phyloP scores from a whole-genome alignment of 2,329 filamentous ascomycete genomes.

The Chaetomiaceae sp. region DNA sequence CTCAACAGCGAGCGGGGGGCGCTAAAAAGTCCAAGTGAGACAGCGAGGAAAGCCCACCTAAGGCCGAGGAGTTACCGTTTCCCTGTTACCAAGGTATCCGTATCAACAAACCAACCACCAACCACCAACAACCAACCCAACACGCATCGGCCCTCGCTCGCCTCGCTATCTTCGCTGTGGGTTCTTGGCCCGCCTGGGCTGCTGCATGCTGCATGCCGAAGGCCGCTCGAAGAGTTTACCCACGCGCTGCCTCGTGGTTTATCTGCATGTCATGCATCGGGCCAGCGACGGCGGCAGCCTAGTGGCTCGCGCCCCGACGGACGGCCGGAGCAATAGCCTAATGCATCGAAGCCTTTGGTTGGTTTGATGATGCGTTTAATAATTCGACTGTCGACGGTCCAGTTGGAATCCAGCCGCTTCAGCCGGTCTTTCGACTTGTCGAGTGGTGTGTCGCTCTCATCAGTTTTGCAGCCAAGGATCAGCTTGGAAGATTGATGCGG shows the following conservation, averaged over 20 bases:
- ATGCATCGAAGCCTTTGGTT: slow-evolving; percentile 8
- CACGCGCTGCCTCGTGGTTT: background rate
- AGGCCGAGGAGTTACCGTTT: too few species aligned
- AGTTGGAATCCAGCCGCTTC: background rate
- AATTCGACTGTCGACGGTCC: background rate
- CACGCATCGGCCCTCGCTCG: background rate
- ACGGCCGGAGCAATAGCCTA: slow-evolving; percentile 15
- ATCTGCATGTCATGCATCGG: background rate
- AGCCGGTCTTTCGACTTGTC: background rate
- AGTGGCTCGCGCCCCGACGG: slow-evolving; percentile 1
- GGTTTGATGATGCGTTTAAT: background rate
- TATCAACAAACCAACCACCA: too few species aligned
- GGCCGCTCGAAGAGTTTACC: too few species aligned
- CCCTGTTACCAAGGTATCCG: too few species aligned
- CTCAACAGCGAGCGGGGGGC: too few species aligned
- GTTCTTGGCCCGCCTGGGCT: background rate
- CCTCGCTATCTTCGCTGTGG: too few species aligned
- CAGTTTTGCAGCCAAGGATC: too few species aligned
- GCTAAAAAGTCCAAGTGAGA: too few species aligned
- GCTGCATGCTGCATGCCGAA: background rate
- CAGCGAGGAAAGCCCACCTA: too few species aligned
- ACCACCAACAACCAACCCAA: background rate
- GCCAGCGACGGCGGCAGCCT: background rate
- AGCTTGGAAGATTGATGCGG: too few species aligned
- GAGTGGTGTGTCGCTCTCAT: too few species aligned